A percentile compares a stretch with the other conserved stretches of the same genome.
Conservation (phyloP, 179 eudicot species). For the Actinidia chinensis region DNA sequence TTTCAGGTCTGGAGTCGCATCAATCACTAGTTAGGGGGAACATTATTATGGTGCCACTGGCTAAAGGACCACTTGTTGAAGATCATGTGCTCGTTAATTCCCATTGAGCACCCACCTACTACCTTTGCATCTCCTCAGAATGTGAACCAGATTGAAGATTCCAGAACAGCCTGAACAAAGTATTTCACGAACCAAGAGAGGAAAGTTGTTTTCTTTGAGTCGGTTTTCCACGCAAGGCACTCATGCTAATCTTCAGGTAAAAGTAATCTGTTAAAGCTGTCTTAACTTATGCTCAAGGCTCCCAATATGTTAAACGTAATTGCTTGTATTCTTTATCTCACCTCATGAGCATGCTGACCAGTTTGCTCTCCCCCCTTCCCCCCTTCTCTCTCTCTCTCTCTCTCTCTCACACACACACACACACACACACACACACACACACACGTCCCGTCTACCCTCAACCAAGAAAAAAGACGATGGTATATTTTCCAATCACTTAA, state of each 20-base stretch:
- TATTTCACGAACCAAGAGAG: constrained; percentile 63
- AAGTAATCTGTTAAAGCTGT: not conserved
- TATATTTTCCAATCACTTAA: not conserved
- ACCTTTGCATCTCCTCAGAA: constrained; percentile 63
- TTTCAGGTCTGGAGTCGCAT: constrained; percentile 80
- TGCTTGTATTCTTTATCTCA: not conserved
- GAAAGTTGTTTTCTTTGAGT: constrained; percentile 80
- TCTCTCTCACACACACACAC: not conserved
- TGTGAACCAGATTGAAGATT: constrained; percentile 65
- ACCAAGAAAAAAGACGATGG: not conserved
- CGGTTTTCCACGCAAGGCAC: constrained; percentile 72
- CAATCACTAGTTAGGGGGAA: constrained; percentile 74
- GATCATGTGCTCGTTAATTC: constrained; percentile 83
- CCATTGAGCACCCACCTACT: constrained; percentile 73
- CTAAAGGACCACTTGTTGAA: constrained; percentile 87
- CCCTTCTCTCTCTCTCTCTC: not conserved
- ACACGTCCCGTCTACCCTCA: too few relatives aligned
- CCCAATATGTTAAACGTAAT: not conserved
- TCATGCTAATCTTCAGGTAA: constrained; percentile 95
- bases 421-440: too few relatives aligned
- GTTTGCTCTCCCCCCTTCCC: not conserved
- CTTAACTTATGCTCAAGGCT: not conserved
- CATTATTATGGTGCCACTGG: constrained; percentile 72
- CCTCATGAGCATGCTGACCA: not conserved
- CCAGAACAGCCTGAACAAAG: constrained; percentile 59